These are phyloP conservation scores for Peronospora farinosa DNA, from an alignment of 352 stramenopile species.

Conservation along the genomic window DNA sequence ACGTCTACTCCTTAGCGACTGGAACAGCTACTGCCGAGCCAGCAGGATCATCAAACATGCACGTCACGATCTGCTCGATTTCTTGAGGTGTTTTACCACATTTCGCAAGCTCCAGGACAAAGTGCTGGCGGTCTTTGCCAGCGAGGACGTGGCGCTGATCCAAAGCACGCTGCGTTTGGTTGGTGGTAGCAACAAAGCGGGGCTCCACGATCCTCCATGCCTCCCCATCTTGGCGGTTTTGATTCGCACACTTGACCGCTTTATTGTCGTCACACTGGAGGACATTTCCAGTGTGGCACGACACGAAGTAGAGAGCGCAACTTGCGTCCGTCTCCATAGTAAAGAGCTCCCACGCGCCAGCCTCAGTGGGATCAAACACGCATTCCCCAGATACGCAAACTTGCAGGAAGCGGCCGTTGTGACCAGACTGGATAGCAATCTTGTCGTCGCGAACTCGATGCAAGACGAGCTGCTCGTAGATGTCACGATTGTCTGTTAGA, in stretches of 20 bases:
- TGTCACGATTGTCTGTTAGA: conserved; percentile 20
- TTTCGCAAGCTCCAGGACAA: conserved; percentile 27
- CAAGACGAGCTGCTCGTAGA: conserved; percentile 29
- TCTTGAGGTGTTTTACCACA: conserved; percentile 23
- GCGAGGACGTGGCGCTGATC: conserved; percentile 4
- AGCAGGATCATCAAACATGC: conserved; percentile 19
- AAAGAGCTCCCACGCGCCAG: conserved; percentile 29
- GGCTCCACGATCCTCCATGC: conserved; percentile 28
- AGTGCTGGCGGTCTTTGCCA: conserved; percentile 13
- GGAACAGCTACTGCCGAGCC: conserved; percentile 9
- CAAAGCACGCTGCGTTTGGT: not conserved
- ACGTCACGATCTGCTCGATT: conserved; percentile 28
- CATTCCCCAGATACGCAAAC: conserved; percentile 24
- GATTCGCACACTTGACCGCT: conserved; percentile 21
- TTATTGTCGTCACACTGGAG: conserved; percentile 20
- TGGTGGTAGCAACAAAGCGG: not conserved
- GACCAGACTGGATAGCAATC: conserved; percentile 25
- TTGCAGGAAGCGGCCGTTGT: conserved; percentile 27
- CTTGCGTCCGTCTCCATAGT: conserved; percentile 33
- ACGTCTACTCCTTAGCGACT: conserved; percentile 14
- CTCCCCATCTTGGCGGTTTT: conserved; percentile 16
- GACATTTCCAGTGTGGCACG: conserved; percentile 23
- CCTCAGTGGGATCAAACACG: conserved; percentile 25
- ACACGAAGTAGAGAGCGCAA: conserved; percentile 29
- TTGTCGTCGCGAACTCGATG: conserved; percentile 27